Evolutionary conservation across 352 stramenopile genomes (phyloP).

Genomic region (Thraustochytrium striatum): DNA sequence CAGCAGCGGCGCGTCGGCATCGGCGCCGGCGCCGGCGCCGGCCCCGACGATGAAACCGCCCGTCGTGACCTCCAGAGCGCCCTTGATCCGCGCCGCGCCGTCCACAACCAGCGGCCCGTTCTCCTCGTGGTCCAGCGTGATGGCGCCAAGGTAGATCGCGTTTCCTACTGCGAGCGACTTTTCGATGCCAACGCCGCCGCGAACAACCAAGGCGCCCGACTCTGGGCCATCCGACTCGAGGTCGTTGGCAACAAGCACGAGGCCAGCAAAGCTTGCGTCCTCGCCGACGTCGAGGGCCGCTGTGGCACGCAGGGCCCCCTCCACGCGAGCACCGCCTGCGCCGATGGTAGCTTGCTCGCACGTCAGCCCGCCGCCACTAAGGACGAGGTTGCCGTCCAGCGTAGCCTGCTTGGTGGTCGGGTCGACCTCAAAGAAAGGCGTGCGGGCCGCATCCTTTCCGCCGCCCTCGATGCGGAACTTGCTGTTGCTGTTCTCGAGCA

Average conservation of each 20-base stretch:
- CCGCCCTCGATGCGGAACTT: neutral
- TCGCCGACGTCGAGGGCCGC: neutral
- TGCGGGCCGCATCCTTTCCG: neutral
- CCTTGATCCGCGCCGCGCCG: neutral
- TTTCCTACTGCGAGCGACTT: neutral
- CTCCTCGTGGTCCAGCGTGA: neutral
- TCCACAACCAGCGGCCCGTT: neutral
- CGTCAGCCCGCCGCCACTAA: neutral
- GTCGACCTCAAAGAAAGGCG: neutral
- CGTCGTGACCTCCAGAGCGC: neutral
- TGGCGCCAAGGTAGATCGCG: neutral
- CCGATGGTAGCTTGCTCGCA: neutral
- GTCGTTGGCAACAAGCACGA: neutral
- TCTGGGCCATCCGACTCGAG: neutral
- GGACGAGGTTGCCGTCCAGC: neutral
- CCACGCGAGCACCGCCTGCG: neutral
- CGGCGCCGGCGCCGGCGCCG: neutral
- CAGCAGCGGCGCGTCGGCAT: neutral
- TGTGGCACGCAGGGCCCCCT: neutral
- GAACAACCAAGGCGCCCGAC: conserved; percentile 8
- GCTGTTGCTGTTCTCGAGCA: neutral
- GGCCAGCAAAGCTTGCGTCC: neutral
- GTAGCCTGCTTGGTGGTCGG: neutral
- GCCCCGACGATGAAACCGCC: neutral
- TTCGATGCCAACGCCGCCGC: conserved; percentile 25